phyloP scores from a whole-genome alignment of 73 alveolate genomes.

The Uronychia binucleata region DNA sequence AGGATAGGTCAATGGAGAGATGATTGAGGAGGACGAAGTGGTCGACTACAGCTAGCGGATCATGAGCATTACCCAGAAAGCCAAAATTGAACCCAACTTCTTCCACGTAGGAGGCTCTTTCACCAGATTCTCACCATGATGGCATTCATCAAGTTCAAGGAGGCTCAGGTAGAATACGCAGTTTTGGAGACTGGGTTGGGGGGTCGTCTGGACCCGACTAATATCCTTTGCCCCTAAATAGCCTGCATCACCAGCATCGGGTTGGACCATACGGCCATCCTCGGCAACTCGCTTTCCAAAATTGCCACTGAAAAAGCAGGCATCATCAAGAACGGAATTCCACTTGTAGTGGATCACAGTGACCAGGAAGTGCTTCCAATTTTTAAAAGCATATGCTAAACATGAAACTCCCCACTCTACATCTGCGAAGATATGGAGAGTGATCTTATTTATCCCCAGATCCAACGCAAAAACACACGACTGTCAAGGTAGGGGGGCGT shows the following conservation, averaged over 20 bases:
- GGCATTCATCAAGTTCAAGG: constrained; percentile 69
- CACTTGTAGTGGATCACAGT: constrained; percentile 77
- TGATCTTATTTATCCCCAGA: too few species aligned
- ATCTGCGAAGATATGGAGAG: too few species aligned
- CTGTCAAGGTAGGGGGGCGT: too few species aligned
- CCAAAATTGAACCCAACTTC: constrained; percentile 20
- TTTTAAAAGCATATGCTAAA: too few species aligned
- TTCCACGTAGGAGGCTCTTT: constrained; percentile 7
- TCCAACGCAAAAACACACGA: too few species aligned
- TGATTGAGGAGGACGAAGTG: constrained; percentile 62
- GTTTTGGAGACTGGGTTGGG: constrained; percentile 91
- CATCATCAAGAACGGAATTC: constrained; percentile 72
- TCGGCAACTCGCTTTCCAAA: constrained; percentile 78
- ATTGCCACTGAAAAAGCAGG: constrained; percentile 87
- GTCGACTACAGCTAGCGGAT: constrained; percentile 42
- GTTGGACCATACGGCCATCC: constrained; percentile 79
- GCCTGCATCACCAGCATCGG: constrained; percentile 80
- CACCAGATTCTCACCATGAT: constrained; percentile 63
- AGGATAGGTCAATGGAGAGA: constrained; percentile 39
- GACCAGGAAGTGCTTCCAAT: too few species aligned
- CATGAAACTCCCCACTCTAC: too few species aligned
- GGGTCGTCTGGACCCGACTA: constrained; percentile 87
- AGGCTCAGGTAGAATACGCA: constrained; percentile 78
- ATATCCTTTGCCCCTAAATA: constrained; percentile 61
- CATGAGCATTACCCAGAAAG: constrained; percentile 25